A percentile compares a stretch with the other conserved stretches of the same genome.
Conservation (phyloP, 208 protist species). For the Trypanosoma avium region DNA sequence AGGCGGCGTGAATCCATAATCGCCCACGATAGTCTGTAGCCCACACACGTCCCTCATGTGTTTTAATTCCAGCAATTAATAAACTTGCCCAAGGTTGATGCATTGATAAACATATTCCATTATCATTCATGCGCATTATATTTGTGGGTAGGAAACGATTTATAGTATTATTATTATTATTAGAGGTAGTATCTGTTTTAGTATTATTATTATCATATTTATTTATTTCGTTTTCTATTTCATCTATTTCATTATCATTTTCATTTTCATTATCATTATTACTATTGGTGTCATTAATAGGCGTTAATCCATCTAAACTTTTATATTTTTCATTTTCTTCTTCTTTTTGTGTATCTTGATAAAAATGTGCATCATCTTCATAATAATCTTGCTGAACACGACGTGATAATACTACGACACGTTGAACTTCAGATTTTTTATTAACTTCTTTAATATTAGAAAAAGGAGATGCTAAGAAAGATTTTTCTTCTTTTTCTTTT, state of each 20-base stretch:
- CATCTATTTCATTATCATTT: background rate
- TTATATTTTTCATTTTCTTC: background rate
- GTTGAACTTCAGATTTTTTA: slow-evolving; percentile 26
- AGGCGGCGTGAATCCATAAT: slow-evolving; percentile 91
- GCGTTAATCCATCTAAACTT: slow-evolving; percentile 27
- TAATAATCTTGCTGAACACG: slow-evolving; percentile 89
- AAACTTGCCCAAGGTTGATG: slow-evolving; percentile 94
- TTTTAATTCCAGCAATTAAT: slow-evolving; percentile 91
- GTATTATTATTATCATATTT: background rate
- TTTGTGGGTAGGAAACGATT: slow-evolving; percentile 36
- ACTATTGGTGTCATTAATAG: no score
- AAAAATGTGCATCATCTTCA: slow-evolving; percentile 73
- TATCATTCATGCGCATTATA: slow-evolving; percentile 70
- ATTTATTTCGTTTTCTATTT: background rate
- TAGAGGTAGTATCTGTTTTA: background rate
- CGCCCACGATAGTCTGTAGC: slow-evolving; percentile 78
- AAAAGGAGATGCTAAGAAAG: no score
- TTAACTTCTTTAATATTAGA: no score
- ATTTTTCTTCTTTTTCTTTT: no score
- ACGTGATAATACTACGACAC: slow-evolving; percentile 58
- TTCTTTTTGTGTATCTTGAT: slow-evolving; percentile 35
- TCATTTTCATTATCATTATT: slow-evolving; percentile 14
- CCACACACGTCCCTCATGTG: slow-evolving; percentile 90
- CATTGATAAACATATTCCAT: slow-evolving; percentile 89
- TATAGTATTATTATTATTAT: background rate